Base-by-base conservation (phyloP, 23 red algal genomes). In the Gracilariopsis chorda region DNA sequence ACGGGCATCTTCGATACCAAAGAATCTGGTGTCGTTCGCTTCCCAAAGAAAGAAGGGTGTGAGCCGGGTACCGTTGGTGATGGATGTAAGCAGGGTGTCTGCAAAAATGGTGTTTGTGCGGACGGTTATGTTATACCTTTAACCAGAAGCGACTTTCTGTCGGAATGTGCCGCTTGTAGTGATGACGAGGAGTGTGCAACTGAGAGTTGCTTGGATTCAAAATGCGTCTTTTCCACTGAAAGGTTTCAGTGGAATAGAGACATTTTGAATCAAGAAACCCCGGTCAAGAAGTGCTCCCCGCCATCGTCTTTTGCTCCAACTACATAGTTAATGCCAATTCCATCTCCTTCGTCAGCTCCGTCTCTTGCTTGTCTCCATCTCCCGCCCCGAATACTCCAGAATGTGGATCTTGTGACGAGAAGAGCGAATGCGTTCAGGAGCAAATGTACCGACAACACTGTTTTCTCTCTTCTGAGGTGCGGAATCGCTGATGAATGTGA, bases 1-100 rank as follows among this genome's bases (percentile, higher is more conserved):
- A 56, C 55, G 19, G 76, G 85, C 37, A 53, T 78, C 34, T 89
- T 62, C 30, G 52, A 89, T n/a, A 89, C 85, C 0, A 52, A 78
- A 7, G 28, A 7, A 21, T 89, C 85, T 65, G 29, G 72, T 36
- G 67, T 19, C 29, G 35, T 34, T 8, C 78, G 85, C 70, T 89
- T 89, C 44, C 61, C 52, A 27, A 73, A 46, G 48, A 80, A 58
- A 33, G 48, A 37, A 1, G 85, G 78, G 25, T 89, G 85, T 44
- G 41, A 47, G 23, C 51, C 37, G 4, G 76, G 85, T 47, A 42
- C 85, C 32, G 20, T 7, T n/a, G 42, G 68, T 24, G 14, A 23
- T 2, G 70, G 78, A 39, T 89, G 85, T 33, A 20, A 35, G 36
- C 48, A 78, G 16, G 70, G 85, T 62, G 78, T 16, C 2, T 89